phyloP scores from a whole-genome alignment of 768 basidiomycete genomes.

The Pholiota molesta region DNA sequence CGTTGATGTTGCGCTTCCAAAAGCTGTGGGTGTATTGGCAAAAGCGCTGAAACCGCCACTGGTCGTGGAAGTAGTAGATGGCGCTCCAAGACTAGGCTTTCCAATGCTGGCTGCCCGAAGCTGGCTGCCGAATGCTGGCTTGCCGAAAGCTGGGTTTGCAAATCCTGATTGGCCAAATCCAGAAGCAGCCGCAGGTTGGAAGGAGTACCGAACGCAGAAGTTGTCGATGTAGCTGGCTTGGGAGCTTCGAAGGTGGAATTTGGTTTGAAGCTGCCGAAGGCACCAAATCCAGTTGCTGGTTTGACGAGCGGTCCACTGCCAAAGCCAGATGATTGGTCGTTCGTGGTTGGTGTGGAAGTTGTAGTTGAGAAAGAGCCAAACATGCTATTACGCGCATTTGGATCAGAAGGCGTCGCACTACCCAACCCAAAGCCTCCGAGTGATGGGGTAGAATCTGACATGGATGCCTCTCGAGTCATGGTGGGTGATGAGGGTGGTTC shows the following conservation, averaged over 20 bases:
- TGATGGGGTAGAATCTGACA: slow-evolving; percentile 43
- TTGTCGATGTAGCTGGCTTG: slow-evolving; percentile 10
- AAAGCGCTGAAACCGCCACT: slow-evolving; percentile 27
- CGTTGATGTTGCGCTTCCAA: slow-evolving; percentile 7
- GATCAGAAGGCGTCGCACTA: slow-evolving; percentile 23
- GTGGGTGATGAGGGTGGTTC: slow-evolving; percentile 25
- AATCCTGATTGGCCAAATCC: slow-evolving; percentile 41
- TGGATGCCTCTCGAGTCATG: slow-evolving; percentile 50
- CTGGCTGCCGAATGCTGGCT: slow-evolving; percentile 37
- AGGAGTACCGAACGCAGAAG: slow-evolving; percentile 22
- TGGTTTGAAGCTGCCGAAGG: slow-evolving; percentile 29
- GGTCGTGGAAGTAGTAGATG: slow-evolving; percentile 11
- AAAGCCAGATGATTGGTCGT: slow-evolving; percentile 26
- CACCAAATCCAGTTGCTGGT: slow-evolving; percentile 38
- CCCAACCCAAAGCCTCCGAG: slow-evolving; percentile 42
- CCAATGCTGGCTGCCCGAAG: slow-evolving; percentile 37
- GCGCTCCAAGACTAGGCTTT: slow-evolving; percentile 16
- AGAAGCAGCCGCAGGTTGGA: slow-evolving; percentile 23
- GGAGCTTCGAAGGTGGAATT: slow-evolving; percentile 20
- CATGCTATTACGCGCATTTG: slow-evolving; percentile 34
- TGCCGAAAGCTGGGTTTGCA: slow-evolving; percentile 38
- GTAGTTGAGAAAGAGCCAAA: slow-evolving; percentile 38
- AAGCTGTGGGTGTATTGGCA: slow-evolving; percentile 19
- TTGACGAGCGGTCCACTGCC: slow-evolving; percentile 34
- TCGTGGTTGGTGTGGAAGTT: slow-evolving; percentile 22